A percentile compares a stretch with the other conserved stretches of the same genome.
phyloP scores from a whole-genome alignment of 179 eudicot genomes.

The Patellifolia procumbens region DNA sequence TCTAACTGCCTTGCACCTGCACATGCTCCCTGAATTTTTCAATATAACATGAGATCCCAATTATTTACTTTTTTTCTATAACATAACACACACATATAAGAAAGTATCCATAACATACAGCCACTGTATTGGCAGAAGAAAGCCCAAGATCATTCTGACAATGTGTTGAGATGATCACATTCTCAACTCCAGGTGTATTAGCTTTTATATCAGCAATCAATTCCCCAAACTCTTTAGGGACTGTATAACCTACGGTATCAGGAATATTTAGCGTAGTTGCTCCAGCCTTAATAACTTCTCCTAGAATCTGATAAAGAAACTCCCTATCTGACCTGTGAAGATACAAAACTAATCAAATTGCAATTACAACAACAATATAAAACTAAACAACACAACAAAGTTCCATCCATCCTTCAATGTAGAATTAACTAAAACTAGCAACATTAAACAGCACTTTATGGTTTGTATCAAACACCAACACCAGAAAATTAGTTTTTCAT shows the following conservation, averaged over 20 bases:
- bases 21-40: constrained; percentile 82
- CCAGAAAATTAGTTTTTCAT: background rate
- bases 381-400: background rate
- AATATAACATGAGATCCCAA: constrained; percentile 18
- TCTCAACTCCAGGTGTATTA: constrained; percentile 87
- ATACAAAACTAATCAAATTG: constrained; percentile 10
- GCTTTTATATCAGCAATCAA: constrained; percentile 86
- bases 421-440: background rate
- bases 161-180: constrained; percentile 87
- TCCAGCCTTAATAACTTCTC: constrained; percentile 90
- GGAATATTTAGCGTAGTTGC: constrained; percentile 91
- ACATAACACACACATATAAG: background rate
- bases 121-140: constrained; percentile 84
- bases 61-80: background rate
- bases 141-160: constrained; percentile 98
- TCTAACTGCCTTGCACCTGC: constrained; percentile 92
- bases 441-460: background rate
- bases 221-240: constrained; percentile 79
- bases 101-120: constrained; percentile 43
- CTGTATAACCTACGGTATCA: constrained; percentile 80
- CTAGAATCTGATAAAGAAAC: constrained; percentile 79
- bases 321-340: constrained; percentile 77
- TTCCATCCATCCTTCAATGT: background rate
- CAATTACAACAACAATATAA: background rate
- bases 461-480: background rate